Percentiles rank a stretch among this genome's conserved stretches.
These are phyloP conservation scores for Sanghuangporus baumii DNA, from an alignment of 1,284 basidiomycete species.

Conservation along the genomic window DNA sequence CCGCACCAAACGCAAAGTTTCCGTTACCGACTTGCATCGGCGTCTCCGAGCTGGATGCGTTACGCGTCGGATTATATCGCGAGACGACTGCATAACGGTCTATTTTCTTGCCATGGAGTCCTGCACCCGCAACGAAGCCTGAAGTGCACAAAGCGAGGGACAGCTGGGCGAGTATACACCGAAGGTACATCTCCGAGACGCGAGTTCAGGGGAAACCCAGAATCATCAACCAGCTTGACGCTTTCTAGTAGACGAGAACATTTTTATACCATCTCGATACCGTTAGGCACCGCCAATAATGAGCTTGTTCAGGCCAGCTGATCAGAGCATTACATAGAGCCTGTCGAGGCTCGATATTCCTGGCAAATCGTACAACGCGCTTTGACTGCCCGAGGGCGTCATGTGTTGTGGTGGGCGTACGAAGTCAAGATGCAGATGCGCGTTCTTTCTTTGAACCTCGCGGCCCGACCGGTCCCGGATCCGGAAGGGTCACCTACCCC, in stretches of 20 bases:
- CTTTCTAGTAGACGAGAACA: background rate
- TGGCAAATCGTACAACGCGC: background rate
- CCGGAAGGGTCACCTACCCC: background rate
- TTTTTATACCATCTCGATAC: background rate
- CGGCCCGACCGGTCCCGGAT: background rate
- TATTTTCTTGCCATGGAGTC: conserved; percentile 22
- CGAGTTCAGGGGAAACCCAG: background rate
- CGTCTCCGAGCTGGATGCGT: conserved; percentile 40
- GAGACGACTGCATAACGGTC: conserved; percentile 41
- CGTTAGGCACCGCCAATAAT: background rate
- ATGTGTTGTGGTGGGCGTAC: background rate
- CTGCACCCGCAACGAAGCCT: background rate
- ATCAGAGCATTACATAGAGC: background rate
- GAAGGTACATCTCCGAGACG: background rate
- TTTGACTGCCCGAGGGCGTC: background rate
- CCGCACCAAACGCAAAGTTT: conserved; percentile 55
- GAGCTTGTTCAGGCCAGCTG: background rate
- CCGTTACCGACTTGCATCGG: conserved; percentile 60
- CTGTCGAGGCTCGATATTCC: background rate
- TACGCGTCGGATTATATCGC: conserved; percentile 47
- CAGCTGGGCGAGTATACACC: background rate
- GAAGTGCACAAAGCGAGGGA: background rate
- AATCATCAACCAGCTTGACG: background rate
- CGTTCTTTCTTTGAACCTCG: background rate
- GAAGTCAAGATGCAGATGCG: background rate